Evolutionary conservation across 164 flowering plant genomes (phyloP).

Genomic region (Buxus sempervirens): DNA sequence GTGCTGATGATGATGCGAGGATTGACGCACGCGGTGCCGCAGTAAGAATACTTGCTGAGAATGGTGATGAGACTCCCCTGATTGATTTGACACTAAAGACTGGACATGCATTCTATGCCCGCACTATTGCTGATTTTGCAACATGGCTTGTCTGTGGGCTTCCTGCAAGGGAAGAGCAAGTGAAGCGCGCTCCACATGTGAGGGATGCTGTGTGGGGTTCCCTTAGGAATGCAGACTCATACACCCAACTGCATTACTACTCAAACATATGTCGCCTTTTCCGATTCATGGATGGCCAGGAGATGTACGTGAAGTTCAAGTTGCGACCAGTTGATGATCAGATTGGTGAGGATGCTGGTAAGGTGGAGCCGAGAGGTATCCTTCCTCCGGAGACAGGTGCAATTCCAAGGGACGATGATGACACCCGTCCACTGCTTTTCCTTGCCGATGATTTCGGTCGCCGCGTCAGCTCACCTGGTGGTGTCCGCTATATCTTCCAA

Average conservation of each 20-base stretch:
- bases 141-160: slow-evolving; percentile 76
- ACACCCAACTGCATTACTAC: slow-evolving; percentile 60
- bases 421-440: slow-evolving; percentile 60
- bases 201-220: slow-evolving; percentile 79
- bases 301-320: slow-evolving; percentile 69
- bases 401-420: slow-evolving; percentile 52
- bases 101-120: slow-evolving; percentile 77
- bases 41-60: slow-evolving; percentile 47
- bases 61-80: slow-evolving; percentile 23
- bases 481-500: slow-evolving; percentile 63
- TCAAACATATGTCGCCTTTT: slow-evolving; percentile 62
- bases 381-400: slow-evolving; percentile 89
- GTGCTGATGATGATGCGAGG: slow-evolving; percentile 80
- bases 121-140: slow-evolving; percentile 62
- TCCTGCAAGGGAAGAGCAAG: slow-evolving; percentile 68
- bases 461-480: slow-evolving; percentile 43
- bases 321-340: slow-evolving; percentile 49
- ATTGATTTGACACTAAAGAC: slow-evolving; percentile 72
- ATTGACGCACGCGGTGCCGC: slow-evolving; percentile 82
- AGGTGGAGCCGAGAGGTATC: slow-evolving; percentile 61
- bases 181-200: slow-evolving; percentile 55
- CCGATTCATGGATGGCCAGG: slow-evolving; percentile 50
- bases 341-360: slow-evolving; percentile 56
- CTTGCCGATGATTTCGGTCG: slow-evolving; percentile 60
- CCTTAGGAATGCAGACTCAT: slow-evolving; percentile 50